phyloP scores from a whole-genome alignment of 2,329 filamentous ascomycete species.

The Aspergillus hortae region DNA sequence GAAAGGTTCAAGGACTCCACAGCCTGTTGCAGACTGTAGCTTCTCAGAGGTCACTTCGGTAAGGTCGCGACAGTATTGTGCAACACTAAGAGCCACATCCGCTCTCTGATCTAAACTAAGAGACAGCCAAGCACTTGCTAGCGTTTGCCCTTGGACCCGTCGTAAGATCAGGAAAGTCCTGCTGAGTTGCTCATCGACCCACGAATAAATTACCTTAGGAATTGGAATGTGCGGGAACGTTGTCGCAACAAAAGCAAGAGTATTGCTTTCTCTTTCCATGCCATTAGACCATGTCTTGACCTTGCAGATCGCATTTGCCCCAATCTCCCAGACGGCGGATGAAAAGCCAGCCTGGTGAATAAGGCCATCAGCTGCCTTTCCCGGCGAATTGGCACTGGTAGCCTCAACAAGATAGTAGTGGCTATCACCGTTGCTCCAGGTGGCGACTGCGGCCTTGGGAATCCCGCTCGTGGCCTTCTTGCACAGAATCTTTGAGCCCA shows the following conservation, averaged over 20 bases:
- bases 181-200: conserved; percentile 1
- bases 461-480: conserved; percentile 3
- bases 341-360: conserved; percentile 9
- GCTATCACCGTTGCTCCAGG: conserved; percentile 3
- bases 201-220: conserved; percentile 3
- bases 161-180: conserved; percentile 4
- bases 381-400: neutral
- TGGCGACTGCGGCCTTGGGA: neutral
- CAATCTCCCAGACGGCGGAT: conserved; percentile 11
- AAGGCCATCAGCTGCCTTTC: conserved; percentile 1
- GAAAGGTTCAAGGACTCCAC: conserved; percentile 6
- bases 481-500: conserved; percentile 7
- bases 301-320: conserved; percentile 10
- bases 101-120: neutral
- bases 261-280: conserved; percentile 11
- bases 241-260: conserved; percentile 7
- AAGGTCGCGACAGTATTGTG: conserved; percentile 2
- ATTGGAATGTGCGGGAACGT: conserved; percentile 3
- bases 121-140: conserved; percentile 2
- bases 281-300: conserved; percentile 12
- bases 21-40: neutral
- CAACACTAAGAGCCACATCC: neutral
- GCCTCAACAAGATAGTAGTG: neutral
- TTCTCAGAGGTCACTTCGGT: neutral
- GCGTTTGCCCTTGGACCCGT: conserved; percentile 2